Evolutionary conservation across 495 filamentous ascomycete genomes (phyloP).

Genomic region (Penicillium bialowiezense): DNA sequence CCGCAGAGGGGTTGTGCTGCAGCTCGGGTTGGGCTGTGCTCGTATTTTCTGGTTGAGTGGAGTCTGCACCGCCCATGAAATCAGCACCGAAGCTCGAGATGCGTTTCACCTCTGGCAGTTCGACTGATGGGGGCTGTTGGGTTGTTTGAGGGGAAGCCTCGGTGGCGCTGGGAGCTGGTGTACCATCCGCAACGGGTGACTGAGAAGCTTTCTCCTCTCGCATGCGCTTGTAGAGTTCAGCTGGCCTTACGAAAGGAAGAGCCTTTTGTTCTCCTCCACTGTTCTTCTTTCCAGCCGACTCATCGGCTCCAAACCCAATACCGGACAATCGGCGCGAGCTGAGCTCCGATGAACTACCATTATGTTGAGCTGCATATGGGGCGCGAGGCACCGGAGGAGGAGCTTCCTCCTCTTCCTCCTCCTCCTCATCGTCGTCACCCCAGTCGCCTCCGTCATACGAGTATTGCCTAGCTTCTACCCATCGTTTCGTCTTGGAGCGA

Average conservation of each 20-base stretch:
- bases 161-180: neutral
- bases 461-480: constrained; percentile 84
- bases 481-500: constrained; percentile 88
- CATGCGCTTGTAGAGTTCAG: constrained; percentile 75
- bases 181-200: constrained; percentile 4
- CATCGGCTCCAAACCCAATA: constrained; percentile 14
- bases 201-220: constrained; percentile 63
- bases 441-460: constrained; percentile 94
- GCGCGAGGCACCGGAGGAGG: constrained; percentile 45
- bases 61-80: constrained; percentile 23
- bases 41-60: constrained; percentile 14
- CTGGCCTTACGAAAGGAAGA: constrained; percentile 66
- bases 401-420: constrained; percentile 59
- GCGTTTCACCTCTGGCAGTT: constrained; percentile 61
- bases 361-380: constrained; percentile 32
- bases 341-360: constrained; percentile 28
- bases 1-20: constrained; percentile 55
- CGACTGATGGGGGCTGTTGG: constrained; percentile 18
- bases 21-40: constrained; percentile 26
- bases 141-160: constrained; percentile 1
- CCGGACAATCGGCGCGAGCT: constrained; percentile 19
- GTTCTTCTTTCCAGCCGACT: constrained; percentile 15
- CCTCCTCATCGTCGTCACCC: constrained; percentile 75
- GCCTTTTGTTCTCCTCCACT: constrained; percentile 45
- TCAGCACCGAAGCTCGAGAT: constrained; percentile 62